Conservation (phyloP, 805 yeast species). For the Metschnikowia kunwiensis region DNA sequence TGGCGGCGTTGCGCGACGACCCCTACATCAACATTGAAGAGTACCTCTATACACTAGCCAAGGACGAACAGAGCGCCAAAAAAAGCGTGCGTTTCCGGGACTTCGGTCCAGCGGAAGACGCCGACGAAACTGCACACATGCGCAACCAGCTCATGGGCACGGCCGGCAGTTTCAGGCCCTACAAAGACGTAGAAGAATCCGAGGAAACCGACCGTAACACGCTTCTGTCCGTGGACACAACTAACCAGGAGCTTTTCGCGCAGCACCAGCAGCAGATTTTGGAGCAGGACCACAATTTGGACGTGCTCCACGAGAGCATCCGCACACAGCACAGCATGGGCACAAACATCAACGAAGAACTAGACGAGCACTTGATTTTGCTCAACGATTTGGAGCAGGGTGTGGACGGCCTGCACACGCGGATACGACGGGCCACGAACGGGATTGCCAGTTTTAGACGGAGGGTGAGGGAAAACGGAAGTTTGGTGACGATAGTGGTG, state of each 20-base stretch:
- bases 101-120: conserved; percentile 20
- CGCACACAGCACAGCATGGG: conserved; percentile 41
- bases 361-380: conserved; percentile 41
- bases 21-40: conserved; percentile 30
- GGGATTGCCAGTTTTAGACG: conserved; percentile 31
- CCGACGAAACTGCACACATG: conserved; percentile 20
- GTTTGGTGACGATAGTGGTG: conserved; percentile 40
- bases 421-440: conserved; percentile 32
- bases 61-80: conserved; percentile 14
- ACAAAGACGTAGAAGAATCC: conserved; percentile 23
- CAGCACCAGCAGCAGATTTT: conserved; percentile 40
- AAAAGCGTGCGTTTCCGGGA: conserved; percentile 41
- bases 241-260: conserved; percentile 41
- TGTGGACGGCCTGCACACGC: conserved; percentile 32
- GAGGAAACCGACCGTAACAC: conserved; percentile 18
- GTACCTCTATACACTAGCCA: conserved; percentile 21
- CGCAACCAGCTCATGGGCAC: conserved; percentile 38
- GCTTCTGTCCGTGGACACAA: conserved; percentile 25
- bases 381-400: conserved; percentile 42
- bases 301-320: conserved; percentile 32
- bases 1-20: conserved; percentile 24
- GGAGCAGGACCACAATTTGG: conserved; percentile 38
- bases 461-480: conserved; percentile 41
- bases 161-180: conserved; percentile 30
- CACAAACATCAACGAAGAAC: conserved; percentile 33